These are phyloP conservation scores for Alternaria consortialis DNA, from an alignment of 2,329 filamentous ascomycete genomes.

Conservation along the genomic window DNA sequence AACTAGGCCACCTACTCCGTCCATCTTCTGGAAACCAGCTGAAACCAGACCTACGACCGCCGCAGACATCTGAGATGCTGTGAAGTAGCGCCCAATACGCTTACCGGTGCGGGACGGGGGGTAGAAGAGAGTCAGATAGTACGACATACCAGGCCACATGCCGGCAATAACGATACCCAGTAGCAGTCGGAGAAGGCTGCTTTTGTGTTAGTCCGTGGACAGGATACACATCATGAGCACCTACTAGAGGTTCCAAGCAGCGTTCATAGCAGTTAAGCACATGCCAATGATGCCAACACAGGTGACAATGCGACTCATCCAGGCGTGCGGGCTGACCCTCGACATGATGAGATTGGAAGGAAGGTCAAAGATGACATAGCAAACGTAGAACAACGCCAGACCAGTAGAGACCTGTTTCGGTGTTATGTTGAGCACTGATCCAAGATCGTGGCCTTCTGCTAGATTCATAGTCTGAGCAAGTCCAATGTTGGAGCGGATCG, in stretches of 20 bases:
- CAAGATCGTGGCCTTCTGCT: constrained; percentile 75
- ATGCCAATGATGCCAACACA: constrained; percentile 85
- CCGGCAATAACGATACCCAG: constrained; percentile 88
- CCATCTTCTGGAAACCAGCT: constrained; percentile 91
- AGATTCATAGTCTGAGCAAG: constrained; percentile 95
- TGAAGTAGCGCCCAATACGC: constrained; percentile 89
- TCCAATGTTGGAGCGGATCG: constrained; percentile 89
- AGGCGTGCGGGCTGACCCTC: constrained; percentile 81
- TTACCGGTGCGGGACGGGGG: constrained; percentile 86
- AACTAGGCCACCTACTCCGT: constrained; percentile 76
- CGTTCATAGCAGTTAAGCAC: constrained; percentile 82
- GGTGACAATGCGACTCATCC: constrained; percentile 92
- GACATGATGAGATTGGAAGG: constrained; percentile 92
- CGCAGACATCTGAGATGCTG: constrained; percentile 86
- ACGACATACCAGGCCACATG: constrained; percentile 96
- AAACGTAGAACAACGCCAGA: constrained; percentile 88
- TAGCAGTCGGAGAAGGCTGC: constrained; percentile 77
- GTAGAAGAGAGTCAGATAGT: constrained; percentile 91
- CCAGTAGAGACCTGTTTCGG: constrained; percentile 83
- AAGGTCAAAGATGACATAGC: constrained; percentile 88
- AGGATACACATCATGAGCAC: constrained; percentile 34
- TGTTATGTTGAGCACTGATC: constrained; percentile 72
- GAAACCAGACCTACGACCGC: constrained; percentile 90
- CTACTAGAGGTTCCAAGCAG: constrained; percentile 84
- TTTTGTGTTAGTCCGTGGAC: neutral